These are phyloP conservation scores for Diaporthe sp. DNA, from an alignment of 2,329 filamentous ascomycete genomes.

Conservation along the genomic window DNA sequence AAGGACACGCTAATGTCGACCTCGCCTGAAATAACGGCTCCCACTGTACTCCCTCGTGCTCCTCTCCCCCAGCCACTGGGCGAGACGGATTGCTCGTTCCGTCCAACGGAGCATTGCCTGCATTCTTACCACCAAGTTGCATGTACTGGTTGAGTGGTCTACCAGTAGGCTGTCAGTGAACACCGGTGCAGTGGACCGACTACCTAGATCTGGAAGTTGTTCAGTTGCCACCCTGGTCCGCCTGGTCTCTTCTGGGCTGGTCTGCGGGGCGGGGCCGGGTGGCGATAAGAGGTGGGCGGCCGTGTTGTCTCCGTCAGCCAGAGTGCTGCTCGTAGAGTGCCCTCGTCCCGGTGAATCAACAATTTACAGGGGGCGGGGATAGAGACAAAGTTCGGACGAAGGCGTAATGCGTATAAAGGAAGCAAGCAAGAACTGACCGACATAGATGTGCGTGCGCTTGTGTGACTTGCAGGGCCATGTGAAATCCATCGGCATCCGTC, in stretches of 20 bases:
- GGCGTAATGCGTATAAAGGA: not conserved
- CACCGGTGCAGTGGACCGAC: not conserved
- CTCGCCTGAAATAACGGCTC: constrained; percentile 17
- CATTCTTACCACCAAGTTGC: constrained; percentile 9
- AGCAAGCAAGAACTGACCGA: not conserved
- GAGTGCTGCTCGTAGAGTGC: not conserved
- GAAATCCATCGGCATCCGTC: constrained; percentile 28
- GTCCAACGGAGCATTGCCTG: constrained; percentile 16
- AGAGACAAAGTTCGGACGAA: constrained; percentile 25
- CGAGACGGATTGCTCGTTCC: constrained; percentile 23
- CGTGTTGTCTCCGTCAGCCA: not conserved
- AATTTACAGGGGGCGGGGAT: constrained; percentile 13
- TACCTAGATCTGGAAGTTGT: not conserved
- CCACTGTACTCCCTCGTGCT: not conserved
- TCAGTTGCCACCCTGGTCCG: constrained; percentile 19
- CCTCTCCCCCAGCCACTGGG: constrained; percentile 10
- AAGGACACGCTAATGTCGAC: constrained; percentile 2
- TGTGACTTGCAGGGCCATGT: constrained; percentile 4
- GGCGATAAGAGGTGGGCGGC: not conserved
- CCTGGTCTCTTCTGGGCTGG: not conserved
- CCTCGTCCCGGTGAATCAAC: constrained; percentile 3
- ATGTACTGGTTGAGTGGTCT: not conserved
- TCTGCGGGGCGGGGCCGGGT: constrained; percentile 1
- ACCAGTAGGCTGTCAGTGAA: not conserved
- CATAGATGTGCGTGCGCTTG: not conserved